Base-by-base conservation (phyloP, 2,329 filamentous ascomycete genomes). In the Stagonosporopsis tanaceti region DNA sequence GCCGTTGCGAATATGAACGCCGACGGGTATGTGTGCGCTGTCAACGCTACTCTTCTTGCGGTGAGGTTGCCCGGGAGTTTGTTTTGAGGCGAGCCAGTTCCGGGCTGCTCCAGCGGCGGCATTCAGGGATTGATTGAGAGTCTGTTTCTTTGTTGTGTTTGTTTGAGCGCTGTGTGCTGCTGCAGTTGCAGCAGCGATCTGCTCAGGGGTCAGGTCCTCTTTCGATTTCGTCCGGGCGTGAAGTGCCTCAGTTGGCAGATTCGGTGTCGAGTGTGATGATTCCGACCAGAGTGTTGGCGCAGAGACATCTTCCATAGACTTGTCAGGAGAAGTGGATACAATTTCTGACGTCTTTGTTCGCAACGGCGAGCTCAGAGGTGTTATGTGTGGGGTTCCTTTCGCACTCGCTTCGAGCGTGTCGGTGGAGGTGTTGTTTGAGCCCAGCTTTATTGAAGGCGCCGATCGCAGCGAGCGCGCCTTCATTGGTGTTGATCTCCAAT, bases 371-470 rank as follows among this genome's bases (percentile, higher is more conserved):
- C 79, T 78, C 6, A 76, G 70, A 1, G 85, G 83, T 1, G 85
- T 85, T 22, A 77, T 74, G n/a, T 84, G 80, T 34, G 85, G 82
- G 17, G 85, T 81, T 17, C 81, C 84, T n/a, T 89, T 87, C 37
- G 91, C 80, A 37, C 86, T 87, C 52, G 24, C 89, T 89, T 69
- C 85, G 17, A 64, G 51, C 12, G 69, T 67, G 12, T 87, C 63
- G 17, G 71, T 81, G 59, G 92, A 89, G 20, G 87, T 86, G 60
- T 89, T 88, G 0, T 85, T 82, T 32, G 84, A 82, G 66, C 92
- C 88, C 0, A 88, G 87, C 28, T 85, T 87, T 6, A 93, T 84
- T 84, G 25, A 88, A 0, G 89, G 89, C 35, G 82, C 81, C 2
- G 88, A 85, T 42, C 87, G 81, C 58, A 89, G 80, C 1, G 81